These are phyloP conservation scores for Halenospora varia DNA, from an alignment of 495 filamentous ascomycete species.

Conservation along the genomic window DNA sequence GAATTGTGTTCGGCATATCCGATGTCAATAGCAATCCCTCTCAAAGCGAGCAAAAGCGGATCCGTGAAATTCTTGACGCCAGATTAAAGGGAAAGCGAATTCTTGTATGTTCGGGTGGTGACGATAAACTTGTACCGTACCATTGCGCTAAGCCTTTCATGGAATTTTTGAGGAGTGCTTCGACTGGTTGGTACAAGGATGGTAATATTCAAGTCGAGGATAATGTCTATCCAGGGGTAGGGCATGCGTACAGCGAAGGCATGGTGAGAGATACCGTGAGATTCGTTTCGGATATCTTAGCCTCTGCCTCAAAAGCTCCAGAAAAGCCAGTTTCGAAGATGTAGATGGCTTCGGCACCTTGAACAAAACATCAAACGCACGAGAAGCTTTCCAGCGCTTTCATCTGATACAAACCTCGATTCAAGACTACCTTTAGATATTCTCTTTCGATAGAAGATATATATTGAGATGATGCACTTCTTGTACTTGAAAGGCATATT, in stretches of 20 bases:
- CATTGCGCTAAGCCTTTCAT: slow-evolving; percentile 64
- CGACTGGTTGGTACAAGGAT: slow-evolving; percentile 53
- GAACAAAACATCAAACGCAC: not conserved
- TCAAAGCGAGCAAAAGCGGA: slow-evolving; percentile 28
- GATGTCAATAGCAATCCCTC: slow-evolving; percentile 31
- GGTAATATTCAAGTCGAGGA: slow-evolving; percentile 62
- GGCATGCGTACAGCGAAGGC: slow-evolving; percentile 64
- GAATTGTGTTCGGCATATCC: slow-evolving; percentile 54
- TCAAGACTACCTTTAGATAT: too few species aligned
- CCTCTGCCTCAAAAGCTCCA: slow-evolving; percentile 15
- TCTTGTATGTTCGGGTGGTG: slow-evolving; percentile 68
- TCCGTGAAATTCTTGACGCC: slow-evolving; percentile 45
- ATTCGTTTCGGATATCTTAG: slow-evolving; percentile 56
- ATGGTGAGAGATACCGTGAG: slow-evolving; percentile 71
- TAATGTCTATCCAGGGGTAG: slow-evolving; percentile 65
- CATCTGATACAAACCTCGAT: too few species aligned
- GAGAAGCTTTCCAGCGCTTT: too few species aligned
- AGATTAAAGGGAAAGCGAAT: slow-evolving; percentile 69
- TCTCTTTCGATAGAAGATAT: too few species aligned
- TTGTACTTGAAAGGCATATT: too few species aligned
- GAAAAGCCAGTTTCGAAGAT: slow-evolving; percentile 12
- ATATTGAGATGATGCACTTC: too few species aligned
- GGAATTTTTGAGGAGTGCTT: slow-evolving; percentile 60
- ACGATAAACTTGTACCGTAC: slow-evolving; percentile 85
- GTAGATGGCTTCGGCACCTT: not conserved